These are phyloP conservation scores for Verticillium isaacii DNA, from an alignment of 2,329 filamentous ascomycete genomes.

Conservation along the genomic window DNA sequence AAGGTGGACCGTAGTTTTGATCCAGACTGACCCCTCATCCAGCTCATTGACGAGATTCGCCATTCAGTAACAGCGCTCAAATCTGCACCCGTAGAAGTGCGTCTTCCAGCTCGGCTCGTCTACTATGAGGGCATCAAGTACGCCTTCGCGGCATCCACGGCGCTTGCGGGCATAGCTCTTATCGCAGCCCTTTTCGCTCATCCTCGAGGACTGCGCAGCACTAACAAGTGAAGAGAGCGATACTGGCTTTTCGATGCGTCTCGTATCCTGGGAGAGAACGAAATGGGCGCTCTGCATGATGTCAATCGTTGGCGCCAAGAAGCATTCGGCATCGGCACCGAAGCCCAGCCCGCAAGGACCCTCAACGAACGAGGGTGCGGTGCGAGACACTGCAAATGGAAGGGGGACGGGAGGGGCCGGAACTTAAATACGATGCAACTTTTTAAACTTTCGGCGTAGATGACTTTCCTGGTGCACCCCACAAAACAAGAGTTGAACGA, in stretches of 20 bases:
- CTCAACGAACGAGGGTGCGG: background rate
- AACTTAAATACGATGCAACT: background rate
- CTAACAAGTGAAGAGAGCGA: slow-evolving; percentile 14
- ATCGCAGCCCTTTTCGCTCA: slow-evolving; percentile 23
- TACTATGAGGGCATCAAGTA: slow-evolving; percentile 56
- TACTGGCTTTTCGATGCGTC: background rate
- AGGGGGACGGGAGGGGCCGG: background rate
- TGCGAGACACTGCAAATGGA: background rate
- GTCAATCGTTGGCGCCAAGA: background rate
- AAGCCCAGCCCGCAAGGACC: background rate
- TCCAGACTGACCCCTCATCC: slow-evolving; percentile 13
- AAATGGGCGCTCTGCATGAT: background rate
- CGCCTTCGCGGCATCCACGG: slow-evolving; percentile 51
- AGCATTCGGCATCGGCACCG: background rate
- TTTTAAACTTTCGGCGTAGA: background rate
- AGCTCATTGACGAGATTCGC: slow-evolving; percentile 58
- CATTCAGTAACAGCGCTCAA: slow-evolving; percentile 54
- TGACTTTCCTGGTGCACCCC: background rate
- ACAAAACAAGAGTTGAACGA: background rate
- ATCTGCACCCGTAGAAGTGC: slow-evolving; percentile 50
- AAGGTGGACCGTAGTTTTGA: background rate
- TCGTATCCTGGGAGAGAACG: background rate
- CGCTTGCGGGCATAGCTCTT: slow-evolving; percentile 41
- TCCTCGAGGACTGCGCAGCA: slow-evolving; percentile 24
- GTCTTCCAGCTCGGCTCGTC: slow-evolving; percentile 50